phyloP scores from a whole-genome alignment of 176 grass and related monocot species.

The Hordeum marinum region DNA sequence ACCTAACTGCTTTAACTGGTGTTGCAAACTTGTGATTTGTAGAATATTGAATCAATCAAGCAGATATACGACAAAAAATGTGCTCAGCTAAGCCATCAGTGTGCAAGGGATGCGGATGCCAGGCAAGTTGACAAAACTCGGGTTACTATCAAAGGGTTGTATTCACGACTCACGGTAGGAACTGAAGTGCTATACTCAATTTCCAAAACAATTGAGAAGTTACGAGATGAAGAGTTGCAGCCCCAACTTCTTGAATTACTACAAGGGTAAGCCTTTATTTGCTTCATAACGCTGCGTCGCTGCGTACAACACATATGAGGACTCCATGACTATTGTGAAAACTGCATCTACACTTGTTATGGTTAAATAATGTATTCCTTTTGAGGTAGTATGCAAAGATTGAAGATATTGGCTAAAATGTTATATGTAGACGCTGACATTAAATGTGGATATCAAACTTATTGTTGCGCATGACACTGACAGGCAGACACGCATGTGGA shows the following conservation, averaged over 20 bases:
- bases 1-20: background rate
- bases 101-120: conserved; percentile 34
- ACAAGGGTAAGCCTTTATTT: conserved; percentile 48
- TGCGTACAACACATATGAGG: background rate
- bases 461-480: background rate
- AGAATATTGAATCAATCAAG: conserved; percentile 43
- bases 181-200: conserved; percentile 50
- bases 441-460: background rate
- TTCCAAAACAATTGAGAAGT: conserved; percentile 55
- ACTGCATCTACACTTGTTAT: background rate
- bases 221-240: conserved; percentile 69
- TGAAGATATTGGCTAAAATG: background rate
- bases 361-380: background rate
- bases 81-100: conserved; percentile 35
- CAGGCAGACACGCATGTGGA: conserved; percentile 67
- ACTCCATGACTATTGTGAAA: background rate
- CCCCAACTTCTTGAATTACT: conserved; percentile 64
- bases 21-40: conserved; percentile 16
- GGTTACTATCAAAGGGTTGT: conserved; percentile 43
- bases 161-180: conserved; percentile 38
- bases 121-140: conserved; percentile 50
- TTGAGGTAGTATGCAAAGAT: background rate
- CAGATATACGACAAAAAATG: conserved; percentile 58
- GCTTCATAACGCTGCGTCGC: background rate
- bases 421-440: background rate